Base-by-base conservation (phyloP, 1,284 basidiomycete species). In the Cerrena zonata region DNA sequence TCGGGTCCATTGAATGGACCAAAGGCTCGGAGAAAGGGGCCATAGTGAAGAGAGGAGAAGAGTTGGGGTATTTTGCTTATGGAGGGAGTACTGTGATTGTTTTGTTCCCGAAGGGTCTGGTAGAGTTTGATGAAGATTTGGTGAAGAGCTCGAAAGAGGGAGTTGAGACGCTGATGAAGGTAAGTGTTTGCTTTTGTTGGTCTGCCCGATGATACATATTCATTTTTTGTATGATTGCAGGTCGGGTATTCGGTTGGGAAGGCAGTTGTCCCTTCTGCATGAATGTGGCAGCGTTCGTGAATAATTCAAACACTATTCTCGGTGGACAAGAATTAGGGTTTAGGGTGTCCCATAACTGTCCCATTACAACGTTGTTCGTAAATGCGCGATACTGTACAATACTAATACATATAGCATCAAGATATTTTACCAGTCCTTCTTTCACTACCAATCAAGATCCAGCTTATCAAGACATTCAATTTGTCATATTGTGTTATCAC, bases 151-250 rank as follows among this genome's bases (percentile, higher is more conserved):
- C 86, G 27, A 59, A 69, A 48, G 68, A 73, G 48, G 71, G 76
- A 18, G 73, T 87, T 46, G 90, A 92, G 69, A 90, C 87, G 18
- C 67, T 88, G 4, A 76, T 92, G 34, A 79, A 81, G 67, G 87
- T 86, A 68, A 59, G 65, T 66, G n/a, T n/a, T n/a, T n/a, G n/a
- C 21, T 1, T 40, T 36, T 7, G 56, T 67, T 73, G 40, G 13
- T 4, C 7, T 36, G 10, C 42, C 23, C n/a, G 51, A 67, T 58
- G 22, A 22, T 27, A 13, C 36, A 27, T n/a, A 22, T 34, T 41
- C 12, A n/a, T 39, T 13, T 36, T 39, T 12, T 37, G 43, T 25
- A 25, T 30, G 25, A 38, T 19, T 24, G 42, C 18, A 56, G 54
- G 54, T 56, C 26, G 55, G 55, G 23, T 56, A 56, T 46, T 54